phyloP scores from a whole-genome alignment of 2,329 filamentous ascomycete species.

The Pseudogymnoascus sp. region DNA sequence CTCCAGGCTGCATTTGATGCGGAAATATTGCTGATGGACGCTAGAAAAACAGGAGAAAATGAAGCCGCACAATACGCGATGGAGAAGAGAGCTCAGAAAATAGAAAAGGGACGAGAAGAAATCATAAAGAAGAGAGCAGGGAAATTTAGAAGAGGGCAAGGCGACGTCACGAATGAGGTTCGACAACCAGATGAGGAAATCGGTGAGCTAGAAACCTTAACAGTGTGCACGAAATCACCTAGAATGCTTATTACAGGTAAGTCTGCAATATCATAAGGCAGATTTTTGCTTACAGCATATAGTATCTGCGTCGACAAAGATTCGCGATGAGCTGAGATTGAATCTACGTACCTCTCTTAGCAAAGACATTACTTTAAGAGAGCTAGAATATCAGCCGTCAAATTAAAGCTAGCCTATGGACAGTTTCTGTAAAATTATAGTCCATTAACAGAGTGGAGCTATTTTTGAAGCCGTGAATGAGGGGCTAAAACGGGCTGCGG shows the following conservation, averaged over 20 bases:
- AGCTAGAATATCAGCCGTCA: conserved; percentile 17
- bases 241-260: conserved; percentile 19
- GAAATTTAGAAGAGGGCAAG: conserved; percentile 14
- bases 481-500: conserved; percentile 12
- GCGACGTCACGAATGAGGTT: conserved; percentile 10
- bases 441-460: conserved; percentile 8
- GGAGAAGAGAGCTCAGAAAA: conserved; percentile 13
- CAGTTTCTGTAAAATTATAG: background rate
- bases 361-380: conserved; percentile 17
- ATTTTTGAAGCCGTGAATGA: conserved; percentile 2
- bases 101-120: conserved; percentile 15
- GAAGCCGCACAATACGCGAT: conserved; percentile 10
- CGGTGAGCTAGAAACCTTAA: conserved; percentile 10
- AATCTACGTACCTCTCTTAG: conserved; percentile 13
- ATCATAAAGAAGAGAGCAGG: conserved; percentile 7
- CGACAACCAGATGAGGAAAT: conserved; percentile 7
- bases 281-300: conserved; percentile 12
- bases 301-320: conserved; percentile 15
- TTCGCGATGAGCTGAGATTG: conserved; percentile 17
- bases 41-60: conserved; percentile 12
- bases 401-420: conserved; percentile 12
- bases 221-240: conserved; percentile 15
- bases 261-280: conserved; percentile 1
- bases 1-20: conserved; percentile 11
- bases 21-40: conserved; percentile 12